Evolutionary conservation across 495 filamentous ascomycete genomes (phyloP), one percentile per base, ranked within the genome.

Genomic region (Aspergillus bertholletiae): DNA sequence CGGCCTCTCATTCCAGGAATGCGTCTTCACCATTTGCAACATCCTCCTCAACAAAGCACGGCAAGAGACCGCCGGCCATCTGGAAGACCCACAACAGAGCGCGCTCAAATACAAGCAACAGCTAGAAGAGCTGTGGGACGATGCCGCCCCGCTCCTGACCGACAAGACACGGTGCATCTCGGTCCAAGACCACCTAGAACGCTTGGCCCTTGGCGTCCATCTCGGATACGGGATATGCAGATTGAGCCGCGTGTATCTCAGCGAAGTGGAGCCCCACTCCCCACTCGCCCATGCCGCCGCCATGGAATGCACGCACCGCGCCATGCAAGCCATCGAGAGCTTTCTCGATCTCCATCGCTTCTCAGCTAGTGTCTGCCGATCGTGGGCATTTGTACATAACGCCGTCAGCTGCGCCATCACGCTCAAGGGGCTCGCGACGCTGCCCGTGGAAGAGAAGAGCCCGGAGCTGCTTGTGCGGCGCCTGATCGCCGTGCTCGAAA

Each of bases 121-220:
- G 22, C 59, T 81, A 8, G 60, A 72, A 40, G 53, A 60, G 18
- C 69, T 79, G 13, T 69, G 74, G 60, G 59, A 64, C n/a, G 62
- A 70, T 24, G 69, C 74, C n/a, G 67, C 69, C 0, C 71, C 70
- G 5, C 71, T 75, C 53, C 67, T 80, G 3, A 67, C 66, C 46
- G 74, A 76, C 43, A 73, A 70, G 5, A 17, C 58, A 7, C 49
- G 60, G 40, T 80, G 78, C 58, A 64, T 39, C 24, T 65, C 73
- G 0, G 55, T 70, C 21, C 72, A 70, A 45, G 68, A 82, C 35
- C 76, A 77, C 41, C 62, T 80, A 0, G 72, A 82, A 62, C 72
- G 77, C 34, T 74, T 78, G 55, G 74, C 68, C 2, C 61, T 80
- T 6, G 51, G 39, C 9, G 53, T 65, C n/a, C 56, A 65, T 23